Base-by-base conservation (phyloP, 2,329 filamentous ascomycete species). In the Waltergamsia citrina region DNA sequence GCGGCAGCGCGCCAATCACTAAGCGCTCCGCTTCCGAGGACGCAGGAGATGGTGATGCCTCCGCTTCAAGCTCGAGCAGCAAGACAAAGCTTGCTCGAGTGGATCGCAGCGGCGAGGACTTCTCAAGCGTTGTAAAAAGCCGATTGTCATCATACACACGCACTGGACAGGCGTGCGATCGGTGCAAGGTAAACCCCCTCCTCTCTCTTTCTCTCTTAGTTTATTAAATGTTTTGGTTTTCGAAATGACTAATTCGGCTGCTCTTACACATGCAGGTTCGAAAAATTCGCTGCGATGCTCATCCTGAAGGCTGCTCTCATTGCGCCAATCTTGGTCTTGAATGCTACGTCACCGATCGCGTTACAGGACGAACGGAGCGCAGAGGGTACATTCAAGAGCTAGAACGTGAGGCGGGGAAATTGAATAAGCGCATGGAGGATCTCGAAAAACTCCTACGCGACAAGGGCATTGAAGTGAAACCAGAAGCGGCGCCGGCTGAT, bases 161-260 rank as follows among this genome's bases (percentile, higher is more conserved):
- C 37, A 93, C 85, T 0, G 85, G 85, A 8, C 85, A 93, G 60
- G 85, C 85, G 21, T 93, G 85, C 67, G 85, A 93, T 59, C 71
- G 86, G 36, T 93, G 86, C 69, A 92, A 90, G 71, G 81, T 85
- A 56, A 46, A 12, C 7, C 29, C 11, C 18, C 29, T 16, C 8
- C 16, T 11, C 29, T 9, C 15, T 19, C 29, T 16, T n/a, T 12
- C n/a, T 11, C 29, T 17, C 26, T 14, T 28, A 15, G 26, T 17
- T 28, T 27, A 7, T 27, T 12, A 6, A 15, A n/a, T 17, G 7
- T 7, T 28, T 15, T 15, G 25, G 6, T 27, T n/a, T 6, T n/a
- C n/a, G n/a, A n/a, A n/a, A 15, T 27, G 12, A 12, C 25, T 15
- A 12, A 12, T 28, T 14, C 15, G 14, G 26, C 26, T 16, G 18